Base-by-base conservation (phyloP, 345 rosid species). In the Rhizophora mangle region DNA sequence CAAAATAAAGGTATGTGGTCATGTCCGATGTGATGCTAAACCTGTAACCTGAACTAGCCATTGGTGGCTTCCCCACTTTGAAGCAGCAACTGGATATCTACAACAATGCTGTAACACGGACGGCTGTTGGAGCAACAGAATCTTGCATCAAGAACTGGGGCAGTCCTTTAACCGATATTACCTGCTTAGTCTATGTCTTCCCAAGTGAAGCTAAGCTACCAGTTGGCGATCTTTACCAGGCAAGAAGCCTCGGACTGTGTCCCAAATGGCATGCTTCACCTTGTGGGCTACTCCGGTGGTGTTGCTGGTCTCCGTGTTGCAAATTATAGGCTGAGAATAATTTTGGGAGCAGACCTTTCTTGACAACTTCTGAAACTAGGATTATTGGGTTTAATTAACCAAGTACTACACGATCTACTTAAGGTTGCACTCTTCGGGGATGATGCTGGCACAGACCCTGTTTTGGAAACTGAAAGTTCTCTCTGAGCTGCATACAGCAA, bases 311-410 rank as follows among this genome's bases (percentile, higher is more conserved):
- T 93, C 26, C 92, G 96, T 8, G 94, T 89, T 5, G 97, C 98
- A 1, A 91, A 91, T 81, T 96, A 91, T 75, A 89, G 19, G 98
- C 95, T 2, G 98, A 93, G 77, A 93, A 91, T 82, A 89, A 93
- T 76, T 92, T 92, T 0, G 97, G 93, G 0, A 91, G 97, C 72
- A 75, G 98, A 66, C 85, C 89, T 63, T 79, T 93, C 78, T 82
- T 89, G 27, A 91, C 92, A 34, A 93, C 97, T 26, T 83, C 97
- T 9, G 98, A 93, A 80, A 93, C 98, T 15, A 93, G 96, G 27
- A 89, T 95, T 65, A 88, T 95, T 29, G 97, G 99, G 21, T 92
- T 88, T 79, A 92, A 86, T 53, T 97, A 97, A 3, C 99, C 99
- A 1, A 92, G 88, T 76, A 82, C 76, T 3, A 82, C 92, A 95